Base-by-base conservation (phyloP, 2,329 filamentous ascomycete species). In the Cercospora beticola region DNA sequence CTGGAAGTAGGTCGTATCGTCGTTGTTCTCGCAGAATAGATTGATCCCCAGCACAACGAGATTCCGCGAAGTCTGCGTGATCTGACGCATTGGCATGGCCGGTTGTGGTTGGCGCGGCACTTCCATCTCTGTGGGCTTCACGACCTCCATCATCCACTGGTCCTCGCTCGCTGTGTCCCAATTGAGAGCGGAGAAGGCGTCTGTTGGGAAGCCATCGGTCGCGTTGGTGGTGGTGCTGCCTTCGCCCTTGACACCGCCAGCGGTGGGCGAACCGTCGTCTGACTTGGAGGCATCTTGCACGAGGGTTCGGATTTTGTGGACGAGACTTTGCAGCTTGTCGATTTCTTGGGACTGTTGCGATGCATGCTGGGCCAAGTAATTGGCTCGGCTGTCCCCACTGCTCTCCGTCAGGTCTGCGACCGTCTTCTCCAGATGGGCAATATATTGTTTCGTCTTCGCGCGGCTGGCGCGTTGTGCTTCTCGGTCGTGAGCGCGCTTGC, bases 361-460 rank as follows among this genome's bases (percentile, higher is more conserved):
- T 10, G 70, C 70, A 71, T 73, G 70, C 31, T 72, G 70, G 6
- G 71, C 71, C 30, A 73, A 62, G 52, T 73, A 73, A 30, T 72
- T 69, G 10, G 70, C 68, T 33, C 70, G 67, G 23, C 64, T 65
- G 36, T 72, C 69, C 14, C 70, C 70, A 46, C 68, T 69, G 59
- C 68, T 69, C 59, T 69, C 68, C 23, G 68, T 73, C 43, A 73
- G 46, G 52, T 73, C 71, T 36, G 67, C 67, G 14, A 73, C 70
- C 2, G 70, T 72, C 68, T 73, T 73, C 62, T 73, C 71, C 12
- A 73, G 68, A 33, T 73, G 71, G n/a, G 67, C 68, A 36, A 73
- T 73, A 23, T 73, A 72, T 30, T 71, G 68, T 49, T 73, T 73
- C 10, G 71, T 73, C 65, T 73, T 73, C 18, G 71, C 71, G 31